These are phyloP conservation scores for Carex pumila DNA, from an alignment of 176 grass and related monocot species.

Conservation along the genomic window DNA sequence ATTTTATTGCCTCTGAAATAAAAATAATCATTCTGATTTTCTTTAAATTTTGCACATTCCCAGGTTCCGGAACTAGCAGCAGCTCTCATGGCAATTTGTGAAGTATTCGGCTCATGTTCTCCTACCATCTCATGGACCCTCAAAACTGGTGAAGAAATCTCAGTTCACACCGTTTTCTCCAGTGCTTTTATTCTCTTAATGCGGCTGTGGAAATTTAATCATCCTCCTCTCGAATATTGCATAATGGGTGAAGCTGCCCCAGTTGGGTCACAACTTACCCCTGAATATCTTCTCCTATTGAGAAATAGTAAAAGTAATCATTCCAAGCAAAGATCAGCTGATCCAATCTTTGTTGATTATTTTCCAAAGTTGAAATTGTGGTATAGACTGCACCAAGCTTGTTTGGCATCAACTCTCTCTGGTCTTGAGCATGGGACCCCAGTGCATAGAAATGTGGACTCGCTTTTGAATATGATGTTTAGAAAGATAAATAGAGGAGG, in stretches of 20 bases:
- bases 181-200: constrained; percentile 96
- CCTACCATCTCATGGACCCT: constrained; percentile 64
- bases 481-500: constrained; percentile 67
- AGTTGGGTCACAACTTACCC: constrained; percentile 91
- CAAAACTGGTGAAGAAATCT: constrained; percentile 61
- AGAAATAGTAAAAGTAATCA: constrained; percentile 56
- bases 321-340: neutral
- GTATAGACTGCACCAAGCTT: constrained; percentile 95
- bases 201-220: constrained; percentile 97
- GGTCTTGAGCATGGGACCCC: constrained; percentile 79
- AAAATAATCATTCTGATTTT: neutral
- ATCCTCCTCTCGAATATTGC: constrained; percentile 91
- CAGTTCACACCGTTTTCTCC: constrained; percentile 83
- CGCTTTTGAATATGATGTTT: constrained; percentile 91
- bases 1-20: neutral
- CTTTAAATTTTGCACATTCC: neutral
- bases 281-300: constrained; percentile 84
- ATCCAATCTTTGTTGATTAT: constrained; percentile 81
- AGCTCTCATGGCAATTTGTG: constrained; percentile 89
- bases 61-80: constrained; percentile 92
- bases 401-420: constrained; percentile 92
- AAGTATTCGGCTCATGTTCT: constrained; percentile 72
- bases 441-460: constrained; percentile 75
- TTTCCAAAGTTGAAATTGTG: constrained; percentile 95
- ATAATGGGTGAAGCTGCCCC: constrained; percentile 91